Base-by-base conservation (phyloP, 345 rosid species). In the Hirschfeldia incana region DNA sequence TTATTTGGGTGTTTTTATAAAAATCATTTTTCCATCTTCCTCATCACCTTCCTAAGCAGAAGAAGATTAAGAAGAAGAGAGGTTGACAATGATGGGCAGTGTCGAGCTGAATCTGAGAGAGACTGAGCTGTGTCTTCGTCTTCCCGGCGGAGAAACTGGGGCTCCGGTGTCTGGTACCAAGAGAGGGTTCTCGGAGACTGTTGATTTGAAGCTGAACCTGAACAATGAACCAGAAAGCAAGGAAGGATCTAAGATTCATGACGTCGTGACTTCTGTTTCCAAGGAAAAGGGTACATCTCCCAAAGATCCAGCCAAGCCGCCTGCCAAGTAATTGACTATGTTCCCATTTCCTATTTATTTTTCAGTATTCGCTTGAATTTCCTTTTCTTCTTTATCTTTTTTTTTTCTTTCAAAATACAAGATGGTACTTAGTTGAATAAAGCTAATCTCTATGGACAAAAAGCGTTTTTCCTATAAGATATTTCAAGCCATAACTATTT, bases 51-150 rank as follows among this genome's bases (percentile, higher is more conserved):
- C 83, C 79, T 44, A 12, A 51, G 65, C 74, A 79, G 46, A 76
- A 44, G 63, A 13, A 78, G 12, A 61, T 7, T 36, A 34, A 72
- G 44, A 79, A 60, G 55, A 13, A 78, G 51, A 78, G 67, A 59
- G 28, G 46, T 16, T 65, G 16, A 80, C 59, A 76, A 80, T 76
- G 80, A 70, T 80, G 53, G 77, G 76, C 69, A 71, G 9, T 51
- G 66, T 69, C 21, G 86, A 84, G 62, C 83, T 91, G 84, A 84
- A 82, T 17, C 76, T 85, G 53, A 89, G 83, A 37, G 97, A 87
- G 83, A 90, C 97, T 10, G 98, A 93, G 81, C 87, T 93, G 65
- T 86, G 92, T 85, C 90, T 93, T 49, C 94, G 98, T 65, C 77
- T 93, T 77, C 97, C 97, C 0, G 97, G 92, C 1, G 85, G 82